Conservation (phyloP, 345 rosid genomes). For the Citrus hindsii region DNA sequence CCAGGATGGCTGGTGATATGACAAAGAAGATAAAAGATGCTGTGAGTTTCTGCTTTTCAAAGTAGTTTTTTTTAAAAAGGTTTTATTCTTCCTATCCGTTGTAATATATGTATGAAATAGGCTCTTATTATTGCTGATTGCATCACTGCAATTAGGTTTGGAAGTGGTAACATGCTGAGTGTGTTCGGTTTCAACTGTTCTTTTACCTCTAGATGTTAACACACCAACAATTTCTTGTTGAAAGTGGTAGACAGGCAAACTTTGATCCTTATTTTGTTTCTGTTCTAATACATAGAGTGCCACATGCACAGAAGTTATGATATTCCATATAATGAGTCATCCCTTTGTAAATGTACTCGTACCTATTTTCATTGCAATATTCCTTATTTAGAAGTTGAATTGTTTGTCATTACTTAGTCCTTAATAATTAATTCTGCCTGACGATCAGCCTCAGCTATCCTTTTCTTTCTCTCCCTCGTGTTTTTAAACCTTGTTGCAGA, state of each 20-base stretch:
- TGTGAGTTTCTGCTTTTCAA: constrained; percentile 37
- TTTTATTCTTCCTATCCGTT: constrained; percentile 18
- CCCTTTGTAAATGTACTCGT: neutral
- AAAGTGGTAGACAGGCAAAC: neutral
- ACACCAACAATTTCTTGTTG: neutral
- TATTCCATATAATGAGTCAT: neutral
- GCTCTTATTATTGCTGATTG: neutral
- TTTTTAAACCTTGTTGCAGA: no score
- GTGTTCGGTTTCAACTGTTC: neutral
- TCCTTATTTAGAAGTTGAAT: no score
- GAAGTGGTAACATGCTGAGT: neutral
- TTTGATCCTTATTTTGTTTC: neutral
- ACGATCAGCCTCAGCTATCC: no score
- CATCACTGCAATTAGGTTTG: neutral
- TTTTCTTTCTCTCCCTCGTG: no score
- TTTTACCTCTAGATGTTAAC: neutral
- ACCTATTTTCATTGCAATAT: neutral
- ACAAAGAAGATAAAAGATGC: constrained; percentile 62
- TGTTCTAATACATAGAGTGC: neutral
- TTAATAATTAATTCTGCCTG: no score
- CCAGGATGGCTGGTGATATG: constrained; percentile 50
- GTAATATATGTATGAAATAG: neutral
- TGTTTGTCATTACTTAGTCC: no score
- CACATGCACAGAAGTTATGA: neutral
- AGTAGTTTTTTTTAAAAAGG: constrained; percentile 7